Base-by-base conservation (phyloP, 2,329 filamentous ascomycete genomes). In the Beauveria varroae region DNA sequence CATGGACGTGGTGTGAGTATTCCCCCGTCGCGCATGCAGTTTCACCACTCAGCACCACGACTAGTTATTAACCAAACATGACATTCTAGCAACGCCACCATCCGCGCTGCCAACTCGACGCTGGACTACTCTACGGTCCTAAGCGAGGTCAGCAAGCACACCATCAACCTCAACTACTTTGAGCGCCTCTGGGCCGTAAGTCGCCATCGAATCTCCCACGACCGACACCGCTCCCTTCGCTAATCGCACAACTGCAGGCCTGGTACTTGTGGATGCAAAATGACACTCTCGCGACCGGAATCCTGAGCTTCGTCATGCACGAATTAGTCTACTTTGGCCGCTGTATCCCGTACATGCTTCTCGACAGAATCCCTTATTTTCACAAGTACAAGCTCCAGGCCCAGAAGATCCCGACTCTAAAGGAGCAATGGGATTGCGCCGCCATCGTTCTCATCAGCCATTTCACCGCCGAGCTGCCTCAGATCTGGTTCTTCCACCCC, bases 251-350 rank as follows among this genome's bases (percentile, higher is more conserved):
- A 69, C 63, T 58, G 44, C 37, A 86, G 76, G 87, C 92, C 46
- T 98, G 92, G 93, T 99, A 99, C 75, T 85, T 93, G 18, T 99
- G 87, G 83, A 96, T 98, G 89, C 91, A 96, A 75, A 99, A 99
- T 75, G 95, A 99, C 78, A 88, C 90, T 60, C 86, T 99, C 64
- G 95, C 95, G 63, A 99, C 95, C 3, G 95, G 95, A 64, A 95
- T 99, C 79, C 89, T 98, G 90, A 96, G 92, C 70, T 99, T 99
- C 75, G 77, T 88, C 67, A 91, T 98, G 85, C 95, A 99, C 80
- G 95, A 99, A 77, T 60, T 86, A 46, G 84, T 99, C 70, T 99
- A 99, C 81, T 99, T 98, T 71, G 95, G 95, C 68, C 87, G 95
- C 67, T 89, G 80, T 69, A 73, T 98, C 63, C 95, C 95, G 1